A percentile compares a stretch with the other conserved stretches of the same genome.
Evolutionary conservation across 305 asterid genomes (phyloP).

Genomic region (Ajuga reptans): DNA sequence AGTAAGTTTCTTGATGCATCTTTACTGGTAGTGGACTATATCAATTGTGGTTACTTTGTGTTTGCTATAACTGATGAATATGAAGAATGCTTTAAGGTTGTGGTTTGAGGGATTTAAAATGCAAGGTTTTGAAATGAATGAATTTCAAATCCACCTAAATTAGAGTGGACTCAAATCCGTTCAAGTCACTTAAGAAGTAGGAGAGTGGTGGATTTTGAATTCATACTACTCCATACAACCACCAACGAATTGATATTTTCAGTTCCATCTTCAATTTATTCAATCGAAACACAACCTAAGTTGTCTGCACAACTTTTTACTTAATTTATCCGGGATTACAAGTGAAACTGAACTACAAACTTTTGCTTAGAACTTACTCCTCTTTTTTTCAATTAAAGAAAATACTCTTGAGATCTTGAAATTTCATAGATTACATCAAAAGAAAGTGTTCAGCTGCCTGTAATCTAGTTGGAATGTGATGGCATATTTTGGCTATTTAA

Average conservation of each 20-base stretch:
- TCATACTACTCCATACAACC: too few species aligned
- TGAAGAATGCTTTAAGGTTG: background rate
- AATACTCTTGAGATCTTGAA: background rate
- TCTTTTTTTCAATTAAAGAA: background rate
- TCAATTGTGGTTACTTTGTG: background rate
- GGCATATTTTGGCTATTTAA: background rate
- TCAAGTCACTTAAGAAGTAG: too few species aligned
- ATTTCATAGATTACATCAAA: background rate
- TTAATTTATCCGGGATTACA: background rate
- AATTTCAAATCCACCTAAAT: too few species aligned
- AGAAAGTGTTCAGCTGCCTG: background rate
- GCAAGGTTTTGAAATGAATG: too few species aligned
- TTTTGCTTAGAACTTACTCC: background rate
- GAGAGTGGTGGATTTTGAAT: too few species aligned
- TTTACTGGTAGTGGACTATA: background rate
- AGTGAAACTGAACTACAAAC: background rate
- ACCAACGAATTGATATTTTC: too few species aligned
- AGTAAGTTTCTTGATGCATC: slow-evolving; percentile 43
- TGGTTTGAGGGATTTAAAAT: too few species aligned
- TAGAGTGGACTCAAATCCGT: too few species aligned
- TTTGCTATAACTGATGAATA: background rate
- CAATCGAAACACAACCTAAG: background rate
- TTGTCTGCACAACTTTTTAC: background rate
- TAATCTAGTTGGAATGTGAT: background rate
- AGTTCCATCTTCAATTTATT: too few species aligned